A percentile compares a stretch with the other conserved stretches of the same genome.
phyloP scores from a whole-genome alignment of 176 grass and related monocot genomes.

The Pharus latifolius region DNA sequence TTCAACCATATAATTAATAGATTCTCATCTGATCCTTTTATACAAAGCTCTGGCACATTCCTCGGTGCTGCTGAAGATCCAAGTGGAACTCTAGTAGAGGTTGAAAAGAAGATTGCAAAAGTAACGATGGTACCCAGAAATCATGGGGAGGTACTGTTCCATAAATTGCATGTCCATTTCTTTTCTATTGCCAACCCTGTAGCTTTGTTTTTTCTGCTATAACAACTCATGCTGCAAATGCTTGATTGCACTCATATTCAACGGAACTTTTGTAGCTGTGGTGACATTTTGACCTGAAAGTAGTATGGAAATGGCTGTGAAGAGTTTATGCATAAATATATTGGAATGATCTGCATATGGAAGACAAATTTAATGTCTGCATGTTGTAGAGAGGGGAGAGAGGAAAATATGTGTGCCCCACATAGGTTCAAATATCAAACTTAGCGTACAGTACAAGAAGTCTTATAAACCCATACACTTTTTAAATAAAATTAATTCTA shows the following conservation, averaged over 20 bases:
- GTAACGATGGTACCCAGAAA: conserved; percentile 74
- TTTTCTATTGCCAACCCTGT: background rate
- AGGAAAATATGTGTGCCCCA: no score
- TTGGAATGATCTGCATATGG: background rate
- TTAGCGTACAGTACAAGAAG: no score
- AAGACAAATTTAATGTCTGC: background rate
- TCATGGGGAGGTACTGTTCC: conserved; percentile 69
- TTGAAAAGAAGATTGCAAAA: conserved; percentile 89
- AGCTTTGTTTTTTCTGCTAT: background rate
- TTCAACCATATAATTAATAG: background rate
- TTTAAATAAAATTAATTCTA: no score
- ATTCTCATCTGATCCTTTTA: background rate
- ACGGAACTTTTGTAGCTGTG: background rate
- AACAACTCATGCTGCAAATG: background rate
- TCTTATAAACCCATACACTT: no score
- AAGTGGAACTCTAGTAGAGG: conserved; percentile 54
- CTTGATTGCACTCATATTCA: background rate
- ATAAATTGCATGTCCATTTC: background rate
- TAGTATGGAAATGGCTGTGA: background rate
- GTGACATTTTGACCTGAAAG: background rate
- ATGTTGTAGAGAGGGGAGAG: no score
- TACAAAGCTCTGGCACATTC: conserved; percentile 91
- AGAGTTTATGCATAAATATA: background rate
- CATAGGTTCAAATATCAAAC: no score
- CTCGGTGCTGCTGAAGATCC: conserved; percentile 74